These are phyloP conservation scores for Chaetomium fimeti DNA, from an alignment of 495 filamentous ascomycete species.

Conservation along the genomic window DNA sequence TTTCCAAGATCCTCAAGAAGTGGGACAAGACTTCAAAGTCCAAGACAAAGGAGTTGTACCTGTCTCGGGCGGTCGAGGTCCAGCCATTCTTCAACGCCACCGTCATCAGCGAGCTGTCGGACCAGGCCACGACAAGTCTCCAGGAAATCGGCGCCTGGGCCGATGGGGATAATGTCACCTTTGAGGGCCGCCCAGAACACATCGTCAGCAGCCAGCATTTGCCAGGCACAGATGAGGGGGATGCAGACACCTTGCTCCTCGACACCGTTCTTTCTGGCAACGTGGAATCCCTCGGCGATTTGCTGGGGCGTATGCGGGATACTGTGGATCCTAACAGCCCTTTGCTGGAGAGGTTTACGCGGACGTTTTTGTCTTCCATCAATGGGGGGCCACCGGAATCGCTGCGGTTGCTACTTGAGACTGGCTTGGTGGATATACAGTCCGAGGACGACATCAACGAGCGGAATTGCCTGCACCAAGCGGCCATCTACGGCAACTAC, in stretches of 20 bases:
- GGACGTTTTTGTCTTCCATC: conserved; percentile 84
- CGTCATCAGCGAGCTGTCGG: conserved; percentile 92
- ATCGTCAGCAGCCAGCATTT: conserved; percentile 61
- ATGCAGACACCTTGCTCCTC: conserved; percentile 83
- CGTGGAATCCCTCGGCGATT: conserved; percentile 51
- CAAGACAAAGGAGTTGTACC: conserved; percentile 93
- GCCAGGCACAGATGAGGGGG: conserved; percentile 72
- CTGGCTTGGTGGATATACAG: conserved; percentile 77
- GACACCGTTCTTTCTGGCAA: conserved; percentile 81
- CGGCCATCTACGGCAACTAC: conserved; percentile 80
- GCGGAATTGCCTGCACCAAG: conserved; percentile 91
- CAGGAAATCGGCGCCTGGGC: conserved; percentile 95
- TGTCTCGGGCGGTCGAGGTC: conserved; percentile 92
- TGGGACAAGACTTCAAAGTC: conserved; percentile 99
- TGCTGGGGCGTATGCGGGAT: conserved; percentile 51
- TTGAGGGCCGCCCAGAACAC: conserved; percentile 65
- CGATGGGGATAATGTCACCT: conserved; percentile 86
- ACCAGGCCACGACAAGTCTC: conserved; percentile 89
- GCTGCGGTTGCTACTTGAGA: conserved; percentile 71
- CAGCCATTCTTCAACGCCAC: conserved; percentile 97
- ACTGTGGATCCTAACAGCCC: conserved; percentile 39
- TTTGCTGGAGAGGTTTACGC: conserved; percentile 69
- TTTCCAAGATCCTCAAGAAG: conserved; percentile 99
- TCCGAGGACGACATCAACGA: conserved; percentile 97
- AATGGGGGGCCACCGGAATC: conserved; percentile 78